A percentile compares a stretch with the other conserved stretches of the same genome.
Evolutionary conservation across 306 rosid genomes (phyloP).

Genomic region (Trifolium dubium): DNA sequence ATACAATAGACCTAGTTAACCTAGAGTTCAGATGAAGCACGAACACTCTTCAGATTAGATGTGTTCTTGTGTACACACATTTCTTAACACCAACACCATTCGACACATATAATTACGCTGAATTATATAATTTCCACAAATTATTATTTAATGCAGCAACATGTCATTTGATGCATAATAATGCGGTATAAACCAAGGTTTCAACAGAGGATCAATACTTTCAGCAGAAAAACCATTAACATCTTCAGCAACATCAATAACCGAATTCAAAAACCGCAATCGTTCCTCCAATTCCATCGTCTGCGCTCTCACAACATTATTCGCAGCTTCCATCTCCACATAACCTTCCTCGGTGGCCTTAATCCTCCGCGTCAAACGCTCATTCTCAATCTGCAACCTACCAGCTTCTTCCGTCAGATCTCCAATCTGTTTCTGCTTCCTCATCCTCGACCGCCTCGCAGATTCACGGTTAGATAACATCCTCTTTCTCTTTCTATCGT

Average conservation of each 20-base stretch:
- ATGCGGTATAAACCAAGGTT: slow-evolving; percentile 70
- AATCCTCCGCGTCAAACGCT: slow-evolving; percentile 46
- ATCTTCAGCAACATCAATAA: slow-evolving; percentile 69
- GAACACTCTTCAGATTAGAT: no score
- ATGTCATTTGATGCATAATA: slow-evolving; percentile 58
- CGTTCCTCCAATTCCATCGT: slow-evolving; percentile 68
- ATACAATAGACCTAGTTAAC: no score
- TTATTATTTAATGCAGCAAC: slow-evolving; percentile 49
- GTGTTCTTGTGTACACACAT: no score
- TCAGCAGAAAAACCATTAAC: slow-evolving; percentile 53
- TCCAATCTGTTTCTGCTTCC: slow-evolving; percentile 86
- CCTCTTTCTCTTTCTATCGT: slow-evolving; percentile 89
- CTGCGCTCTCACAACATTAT: slow-evolving; percentile 70
- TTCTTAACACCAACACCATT: no score
- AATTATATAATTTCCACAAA: no score
- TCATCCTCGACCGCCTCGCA: slow-evolving; percentile 85
- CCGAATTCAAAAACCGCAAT: slow-evolving; percentile 62
- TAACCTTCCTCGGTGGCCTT: slow-evolving; percentile 59
- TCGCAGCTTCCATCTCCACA: slow-evolving; percentile 57
- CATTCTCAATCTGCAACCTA: slow-evolving; percentile 52
- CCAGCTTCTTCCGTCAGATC: slow-evolving; percentile 62
- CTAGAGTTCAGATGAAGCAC: no score
- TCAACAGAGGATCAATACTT: slow-evolving; percentile 60
- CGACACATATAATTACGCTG: no score
- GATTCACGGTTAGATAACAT: slow-evolving; percentile 93